Evolutionary conservation across 2,329 filamentous ascomycete genomes (phyloP).

Genomic region (Hypomyces rosellus): DNA sequence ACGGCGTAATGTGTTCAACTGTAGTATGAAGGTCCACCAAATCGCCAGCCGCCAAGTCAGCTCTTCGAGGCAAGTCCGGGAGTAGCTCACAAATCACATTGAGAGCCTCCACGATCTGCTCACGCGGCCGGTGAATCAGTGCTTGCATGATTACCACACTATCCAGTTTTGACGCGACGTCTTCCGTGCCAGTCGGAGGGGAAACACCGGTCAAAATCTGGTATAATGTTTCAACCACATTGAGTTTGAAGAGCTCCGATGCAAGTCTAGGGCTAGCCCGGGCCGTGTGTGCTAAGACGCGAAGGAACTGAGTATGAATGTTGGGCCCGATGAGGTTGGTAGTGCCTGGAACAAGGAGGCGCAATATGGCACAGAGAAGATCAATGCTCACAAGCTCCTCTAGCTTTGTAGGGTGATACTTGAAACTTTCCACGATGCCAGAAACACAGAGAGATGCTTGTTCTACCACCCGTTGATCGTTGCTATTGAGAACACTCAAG

Average conservation of each 20-base stretch:
- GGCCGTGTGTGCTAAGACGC: conserved; percentile 84
- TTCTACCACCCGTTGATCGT: conserved; percentile 92
- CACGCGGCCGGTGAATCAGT: conserved; percentile 86
- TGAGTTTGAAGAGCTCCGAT: conserved; percentile 88
- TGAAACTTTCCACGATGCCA: conserved; percentile 95
- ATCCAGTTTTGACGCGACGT: conserved; percentile 80
- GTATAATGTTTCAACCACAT: conserved; percentile 94
- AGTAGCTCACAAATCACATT: conserved; percentile 96
- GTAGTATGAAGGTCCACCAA: conserved; percentile 36
- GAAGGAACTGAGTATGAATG: conserved; percentile 93
- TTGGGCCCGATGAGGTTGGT: conserved; percentile 91
- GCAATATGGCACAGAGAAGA: conserved; percentile 75
- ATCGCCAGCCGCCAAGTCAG: conserved; percentile 37
- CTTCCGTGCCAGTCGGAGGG: conserved; percentile 70
- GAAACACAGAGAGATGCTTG: conserved; percentile 94
- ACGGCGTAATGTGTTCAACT: conserved; percentile 35
- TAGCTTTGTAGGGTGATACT: conserved; percentile 76
- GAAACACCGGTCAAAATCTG: conserved; percentile 96
- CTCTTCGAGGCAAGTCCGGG: conserved; percentile 60
- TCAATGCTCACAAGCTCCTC: conserved; percentile 90
- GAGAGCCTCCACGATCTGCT: conserved; percentile 94
- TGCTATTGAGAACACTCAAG: conserved; percentile 83
- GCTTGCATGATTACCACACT: conserved; percentile 99
- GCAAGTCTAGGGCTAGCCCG: conserved; percentile 83
- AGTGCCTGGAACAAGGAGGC: conserved; percentile 84